Percentiles rank a stretch among this genome's conserved stretches.
These are phyloP conservation scores for Suhomyces guaymorum DNA, from an alignment of 1,139 yeast genomes.

Conservation along the genomic window DNA sequence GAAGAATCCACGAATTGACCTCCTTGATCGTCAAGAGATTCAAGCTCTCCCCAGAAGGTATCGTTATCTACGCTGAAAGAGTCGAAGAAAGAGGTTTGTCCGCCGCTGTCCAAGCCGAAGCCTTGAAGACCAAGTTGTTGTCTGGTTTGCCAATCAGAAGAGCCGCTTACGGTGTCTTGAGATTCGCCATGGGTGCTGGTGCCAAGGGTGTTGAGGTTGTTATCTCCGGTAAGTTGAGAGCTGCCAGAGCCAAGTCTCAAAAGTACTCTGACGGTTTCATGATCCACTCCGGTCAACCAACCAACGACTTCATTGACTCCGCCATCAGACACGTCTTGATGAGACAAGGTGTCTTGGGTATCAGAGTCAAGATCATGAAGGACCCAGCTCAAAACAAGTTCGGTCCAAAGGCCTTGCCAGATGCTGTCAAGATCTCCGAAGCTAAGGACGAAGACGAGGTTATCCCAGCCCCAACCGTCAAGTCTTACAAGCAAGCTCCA, in stretches of 20 bases:
- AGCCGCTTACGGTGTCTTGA: constrained; percentile 99
- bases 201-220: constrained; percentile 99
- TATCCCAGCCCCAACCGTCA: constrained; percentile 82
- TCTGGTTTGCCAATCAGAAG: constrained; percentile 99
- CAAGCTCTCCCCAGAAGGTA: constrained; percentile 92
- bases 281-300: constrained; percentile 99
- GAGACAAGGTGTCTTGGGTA: constrained; percentile 99
- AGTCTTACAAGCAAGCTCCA: constrained; percentile 57
- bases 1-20: constrained; percentile 99
- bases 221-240: constrained; percentile 98
- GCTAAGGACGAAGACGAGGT: constrained; percentile 93
- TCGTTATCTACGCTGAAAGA: constrained; percentile 97
- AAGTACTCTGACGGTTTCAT: constrained; percentile 99
- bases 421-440: constrained; percentile 90
- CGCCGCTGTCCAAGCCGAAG: constrained; percentile 99
- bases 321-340: constrained; percentile 99
- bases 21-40: constrained; percentile 98
- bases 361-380: constrained; percentile 98
- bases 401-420: constrained; percentile 96
- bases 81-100: constrained; percentile 99
- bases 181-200: constrained; percentile 99
- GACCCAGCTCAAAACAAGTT: constrained; percentile 91
- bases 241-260: constrained; percentile 99
- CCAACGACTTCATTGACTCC: constrained; percentile 95
- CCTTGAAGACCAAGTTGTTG: constrained; percentile 95